These are phyloP conservation scores for Linnemannia elongata DNA, from an alignment of 192 early-diverging fungal genomes.

Conservation along the genomic window DNA sequence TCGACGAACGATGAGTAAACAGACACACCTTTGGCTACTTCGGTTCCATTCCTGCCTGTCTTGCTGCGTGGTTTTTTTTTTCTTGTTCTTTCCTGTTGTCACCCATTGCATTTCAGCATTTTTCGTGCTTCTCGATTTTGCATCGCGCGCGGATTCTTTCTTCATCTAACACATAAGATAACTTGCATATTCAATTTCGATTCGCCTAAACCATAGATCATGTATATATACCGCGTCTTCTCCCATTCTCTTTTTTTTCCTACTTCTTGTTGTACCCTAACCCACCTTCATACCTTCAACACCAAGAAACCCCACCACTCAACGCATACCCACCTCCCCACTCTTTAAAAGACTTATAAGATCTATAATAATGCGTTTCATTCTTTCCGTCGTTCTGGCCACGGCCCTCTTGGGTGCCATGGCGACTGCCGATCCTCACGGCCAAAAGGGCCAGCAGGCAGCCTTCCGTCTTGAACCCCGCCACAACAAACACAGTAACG, in stretches of 20 bases:
- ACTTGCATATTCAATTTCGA: neutral
- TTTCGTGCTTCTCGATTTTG: neutral
- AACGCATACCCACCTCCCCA: neutral
- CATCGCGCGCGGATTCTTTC: neutral
- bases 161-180: neutral
- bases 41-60: neutral
- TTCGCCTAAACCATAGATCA: neutral
- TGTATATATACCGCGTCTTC: neutral
- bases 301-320: neutral
- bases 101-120: neutral
- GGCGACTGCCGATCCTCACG: conserved; percentile 28
- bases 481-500: conserved; percentile 23
- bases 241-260: neutral
- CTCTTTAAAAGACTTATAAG: neutral
- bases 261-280: neutral
- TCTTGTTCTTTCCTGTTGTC: neutral
- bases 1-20: neutral
- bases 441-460: conserved; percentile 22
- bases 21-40: neutral
- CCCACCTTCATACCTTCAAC: neutral
- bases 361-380: conserved; percentile 38
- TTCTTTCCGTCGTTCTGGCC: conserved; percentile 43
- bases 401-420: conserved; percentile 45
- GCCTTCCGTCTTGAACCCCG: conserved; percentile 44
- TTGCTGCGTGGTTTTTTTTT: neutral